Evolutionary conservation across 805 yeast species (phyloP).

Genomic region (Starmera caribaea): DNA sequence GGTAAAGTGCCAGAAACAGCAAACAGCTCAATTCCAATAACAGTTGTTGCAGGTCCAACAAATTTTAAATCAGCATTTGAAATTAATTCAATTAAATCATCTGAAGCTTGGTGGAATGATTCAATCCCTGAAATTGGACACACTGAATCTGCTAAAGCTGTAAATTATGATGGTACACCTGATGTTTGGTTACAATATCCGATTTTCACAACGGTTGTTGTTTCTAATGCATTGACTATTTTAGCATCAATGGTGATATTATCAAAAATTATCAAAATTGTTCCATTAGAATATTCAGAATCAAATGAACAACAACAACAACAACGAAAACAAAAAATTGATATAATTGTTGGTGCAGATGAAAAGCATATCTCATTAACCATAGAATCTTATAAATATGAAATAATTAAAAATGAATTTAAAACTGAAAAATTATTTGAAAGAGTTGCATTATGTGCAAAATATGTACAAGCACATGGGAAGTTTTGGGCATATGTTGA

Average conservation of each 20-base stretch:
- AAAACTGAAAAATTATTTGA: conserved; percentile 9
- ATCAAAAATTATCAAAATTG: conserved; percentile 11
- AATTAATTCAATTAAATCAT: conserved; percentile 12
- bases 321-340: conserved; percentile 2
- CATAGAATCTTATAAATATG: conserved; percentile 4
- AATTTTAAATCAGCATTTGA: conserved; percentile 16
- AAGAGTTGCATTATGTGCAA: conserved; percentile 12
- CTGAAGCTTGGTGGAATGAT: conserved; percentile 18
- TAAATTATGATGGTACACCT: conserved; percentile 16
- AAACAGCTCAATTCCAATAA: conserved; percentile 9
- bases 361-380: conserved; percentile 6
- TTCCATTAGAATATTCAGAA: conserved; percentile 1
- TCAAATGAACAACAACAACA: not conserved
- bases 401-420: conserved; percentile 6
- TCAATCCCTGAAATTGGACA: conserved; percentile 15
- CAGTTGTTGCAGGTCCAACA: conserved; percentile 22
- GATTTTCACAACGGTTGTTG: conserved; percentile 18
- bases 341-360: conserved; percentile 4
- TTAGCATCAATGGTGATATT: conserved; percentile 21
- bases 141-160: conserved; percentile 11
- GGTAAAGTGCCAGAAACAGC: conserved; percentile 23
- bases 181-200: conserved; percentile 34
- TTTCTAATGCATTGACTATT: conserved; percentile 22
- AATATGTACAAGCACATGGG: conserved; percentile 17
- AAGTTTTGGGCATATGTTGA: conserved; percentile 20